phyloP scores from a whole-genome alignment of 2,329 filamentous ascomycete species.

The Aspergillus brunneoviolaceus region DNA sequence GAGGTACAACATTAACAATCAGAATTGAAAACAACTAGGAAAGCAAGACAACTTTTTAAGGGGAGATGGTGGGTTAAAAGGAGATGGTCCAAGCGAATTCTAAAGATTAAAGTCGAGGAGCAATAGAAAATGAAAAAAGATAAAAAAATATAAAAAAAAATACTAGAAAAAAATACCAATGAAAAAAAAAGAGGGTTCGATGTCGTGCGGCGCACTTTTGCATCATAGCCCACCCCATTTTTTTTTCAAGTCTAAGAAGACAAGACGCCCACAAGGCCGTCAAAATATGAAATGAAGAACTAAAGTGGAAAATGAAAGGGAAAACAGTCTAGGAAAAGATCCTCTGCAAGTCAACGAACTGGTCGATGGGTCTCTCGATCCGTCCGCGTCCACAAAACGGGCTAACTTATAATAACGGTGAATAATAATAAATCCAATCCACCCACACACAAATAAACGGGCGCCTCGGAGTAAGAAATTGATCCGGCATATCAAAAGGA shows the following conservation, averaged over 20 bases:
- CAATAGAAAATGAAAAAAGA: not conserved
- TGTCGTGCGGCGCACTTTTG: conserved; percentile 4
- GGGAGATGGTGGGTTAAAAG: not conserved
- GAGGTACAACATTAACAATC: conserved; percentile 14
- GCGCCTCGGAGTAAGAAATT: conserved; percentile 5
- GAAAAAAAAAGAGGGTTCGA: conserved; percentile 3
- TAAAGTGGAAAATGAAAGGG: conserved; percentile 2
- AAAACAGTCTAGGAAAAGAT: conserved; percentile 1
- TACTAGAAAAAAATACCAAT: not conserved
- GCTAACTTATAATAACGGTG: not conserved
- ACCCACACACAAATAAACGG: conserved; percentile 5
- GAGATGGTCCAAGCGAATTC: not conserved
- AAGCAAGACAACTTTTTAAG: not conserved
- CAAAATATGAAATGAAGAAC: conserved; percentile 4
- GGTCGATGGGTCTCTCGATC: conserved; percentile 6
- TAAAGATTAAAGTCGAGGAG: not conserved
- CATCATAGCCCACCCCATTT: conserved; percentile 4
- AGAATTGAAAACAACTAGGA: conserved; percentile 6
- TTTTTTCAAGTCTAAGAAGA: conserved; percentile 5
- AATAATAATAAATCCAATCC: conserved; percentile 4
- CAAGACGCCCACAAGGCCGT: conserved; percentile 1
- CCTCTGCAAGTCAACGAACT: conserved; percentile 6
- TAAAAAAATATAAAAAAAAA: not conserved
- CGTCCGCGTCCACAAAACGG: conserved; percentile 5
- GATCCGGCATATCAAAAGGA: conserved; percentile 5